These are phyloP conservation scores for Fusarium incarnatum DNA, from an alignment of 2,329 filamentous ascomycete species.

Conservation along the genomic window DNA sequence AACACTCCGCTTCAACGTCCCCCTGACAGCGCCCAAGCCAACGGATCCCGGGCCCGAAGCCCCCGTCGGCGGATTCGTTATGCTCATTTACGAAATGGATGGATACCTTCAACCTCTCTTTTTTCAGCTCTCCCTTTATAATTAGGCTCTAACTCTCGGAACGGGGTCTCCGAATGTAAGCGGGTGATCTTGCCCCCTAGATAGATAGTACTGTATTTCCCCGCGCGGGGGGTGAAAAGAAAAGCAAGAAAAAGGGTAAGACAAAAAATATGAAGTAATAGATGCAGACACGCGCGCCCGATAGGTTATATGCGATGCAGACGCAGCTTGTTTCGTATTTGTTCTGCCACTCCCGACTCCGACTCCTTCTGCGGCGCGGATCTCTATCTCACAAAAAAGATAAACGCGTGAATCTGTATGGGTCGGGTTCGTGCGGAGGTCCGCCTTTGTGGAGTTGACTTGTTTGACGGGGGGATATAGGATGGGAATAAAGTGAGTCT, in stretches of 20 bases:
- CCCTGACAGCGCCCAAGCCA: conserved; percentile 53
- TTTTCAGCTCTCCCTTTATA: background rate
- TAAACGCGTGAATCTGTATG: conserved; percentile 20
- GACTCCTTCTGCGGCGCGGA: conserved; percentile 23
- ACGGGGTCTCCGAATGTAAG: conserved; percentile 29
- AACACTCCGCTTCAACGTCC: conserved; percentile 66
- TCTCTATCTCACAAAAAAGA: conserved; percentile 17
- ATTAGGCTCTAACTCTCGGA: conserved; percentile 9
- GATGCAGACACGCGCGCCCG: conserved; percentile 7
- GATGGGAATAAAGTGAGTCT: conserved; percentile 19
- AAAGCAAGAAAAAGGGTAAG: background rate
- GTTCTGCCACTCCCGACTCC: background rate
- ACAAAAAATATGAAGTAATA: conserved; percentile 5
- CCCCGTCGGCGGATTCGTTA: conserved; percentile 65
- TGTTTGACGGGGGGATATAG: background rate
- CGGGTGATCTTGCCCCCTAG: conserved; percentile 24
- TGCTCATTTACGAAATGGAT: conserved; percentile 57
- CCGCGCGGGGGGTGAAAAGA: no score
- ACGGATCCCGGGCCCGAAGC: conserved; percentile 62
- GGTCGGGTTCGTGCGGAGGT: conserved; percentile 34
- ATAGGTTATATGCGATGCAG: conserved; percentile 14
- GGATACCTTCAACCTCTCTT: background rate
- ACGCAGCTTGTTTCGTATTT: background rate
- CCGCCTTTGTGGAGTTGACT: conserved; percentile 25
- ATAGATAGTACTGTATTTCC: background rate